Evolutionary conservation across 495 filamentous ascomycete species (phyloP), one percentile per base, ranked within the genome.

Genomic region (Staphylotrichum longicolle): DNA sequence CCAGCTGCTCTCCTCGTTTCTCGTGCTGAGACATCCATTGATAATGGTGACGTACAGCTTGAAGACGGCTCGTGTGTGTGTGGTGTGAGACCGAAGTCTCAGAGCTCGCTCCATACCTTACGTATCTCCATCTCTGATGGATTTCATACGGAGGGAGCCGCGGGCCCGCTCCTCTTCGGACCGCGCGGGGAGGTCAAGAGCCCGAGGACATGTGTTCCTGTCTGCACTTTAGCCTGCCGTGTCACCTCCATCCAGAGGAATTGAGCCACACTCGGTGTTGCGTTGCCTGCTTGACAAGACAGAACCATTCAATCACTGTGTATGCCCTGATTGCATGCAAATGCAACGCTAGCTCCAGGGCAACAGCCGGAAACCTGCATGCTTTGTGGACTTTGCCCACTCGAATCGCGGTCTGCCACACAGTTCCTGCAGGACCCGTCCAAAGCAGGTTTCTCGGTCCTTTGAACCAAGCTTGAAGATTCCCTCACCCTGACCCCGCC

Each of bases 291-390:
- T n/a, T 45, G 47, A 34, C 27, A 27, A 12, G 47, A 9, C 44
- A 5, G 15, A 41, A 8, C 35, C 35, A 41, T 11, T 14, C 32
- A 27, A 42, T 5, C 7, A 27, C 20, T 27, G 20, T 27, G 20
- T 27, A 27, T 27, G 20, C 20, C n/a, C 37, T 11, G 11, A n/a
- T 10, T 7, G 30, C 7, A 1, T 41, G 14, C 51, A 30, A 32
- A 55, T 44, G 53, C 53, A 20, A 40, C 52, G 15, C 52, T 44
- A 11, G 20, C 20, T 27, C 20, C 20, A 27, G 20, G 20, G 20
- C 54, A 46, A 56, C 40, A 15, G 41, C 54, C 54, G 54, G 54
- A 44, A 45, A 35, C 54, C 8, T 35, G 54, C 54, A 46, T 54
- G 15, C 20, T 6, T 4, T 7, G 5, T 39, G 20, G 20, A 27